These are phyloP conservation scores for Excoecaria cochinchinensis DNA, from an alignment of 345 rosid genomes.

Conservation along the genomic window DNA sequence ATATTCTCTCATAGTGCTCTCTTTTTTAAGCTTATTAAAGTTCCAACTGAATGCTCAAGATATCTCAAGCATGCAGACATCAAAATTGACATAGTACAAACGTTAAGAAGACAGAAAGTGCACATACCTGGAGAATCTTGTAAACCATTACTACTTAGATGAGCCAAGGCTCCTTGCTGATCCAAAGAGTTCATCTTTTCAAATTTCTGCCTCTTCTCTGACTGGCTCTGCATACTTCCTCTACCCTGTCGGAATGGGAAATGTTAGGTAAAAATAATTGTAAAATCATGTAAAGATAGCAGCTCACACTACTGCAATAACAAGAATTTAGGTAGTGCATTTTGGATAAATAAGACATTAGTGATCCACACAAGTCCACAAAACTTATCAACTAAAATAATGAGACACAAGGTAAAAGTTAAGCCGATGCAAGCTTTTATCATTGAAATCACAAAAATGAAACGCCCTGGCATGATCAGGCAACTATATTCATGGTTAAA, in stretches of 20 bases:
- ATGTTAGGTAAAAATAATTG: neutral
- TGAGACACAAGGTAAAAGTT: no score
- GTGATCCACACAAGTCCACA: neutral
- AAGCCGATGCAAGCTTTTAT: no score
- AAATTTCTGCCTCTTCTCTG: slow-evolving; percentile 20
- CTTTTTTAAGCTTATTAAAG: no score
- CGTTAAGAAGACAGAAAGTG: no score
- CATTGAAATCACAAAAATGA: no score
- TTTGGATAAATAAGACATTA: neutral
- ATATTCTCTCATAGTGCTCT: no score
- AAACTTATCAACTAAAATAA: no score
- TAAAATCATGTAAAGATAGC: neutral
- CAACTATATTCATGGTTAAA: no score
- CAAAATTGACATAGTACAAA: neutral
- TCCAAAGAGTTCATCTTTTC: slow-evolving; percentile 21
- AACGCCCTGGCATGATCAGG: no score
- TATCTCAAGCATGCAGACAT: neutral
- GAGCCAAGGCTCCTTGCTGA: no score
- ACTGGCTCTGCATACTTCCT: slow-evolving; percentile 12
- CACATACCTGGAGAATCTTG: no score
- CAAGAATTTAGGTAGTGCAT: neutral
- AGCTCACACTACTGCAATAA: neutral
- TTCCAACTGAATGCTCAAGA: neutral
- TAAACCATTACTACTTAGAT: no score
- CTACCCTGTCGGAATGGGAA: slow-evolving; percentile 38